These are phyloP conservation scores for Strigomonas galati DNA, from an alignment of 208 protist species.

Conservation along the genomic window DNA sequence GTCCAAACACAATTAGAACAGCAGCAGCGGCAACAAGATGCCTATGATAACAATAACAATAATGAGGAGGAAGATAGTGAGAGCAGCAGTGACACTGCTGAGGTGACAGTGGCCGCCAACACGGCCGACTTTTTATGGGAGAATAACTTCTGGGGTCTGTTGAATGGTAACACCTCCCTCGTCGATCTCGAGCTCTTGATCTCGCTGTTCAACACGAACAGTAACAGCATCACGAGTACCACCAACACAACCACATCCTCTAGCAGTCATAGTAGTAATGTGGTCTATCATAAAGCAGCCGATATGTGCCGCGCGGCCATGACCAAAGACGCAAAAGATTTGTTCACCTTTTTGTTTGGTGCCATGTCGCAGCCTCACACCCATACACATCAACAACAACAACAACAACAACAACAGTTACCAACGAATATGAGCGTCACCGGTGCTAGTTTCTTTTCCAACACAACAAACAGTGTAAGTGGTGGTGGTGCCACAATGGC, in stretches of 20 bases:
- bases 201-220: conserved; percentile 14
- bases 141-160: conserved; percentile 36
- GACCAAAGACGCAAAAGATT: not conserved
- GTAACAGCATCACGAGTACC: not conserved
- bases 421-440: not conserved
- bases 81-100: not conserved
- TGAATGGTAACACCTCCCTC: conserved; percentile 29
- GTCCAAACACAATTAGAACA: not conserved
- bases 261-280: not conserved
- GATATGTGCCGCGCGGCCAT: not conserved
- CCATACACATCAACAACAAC: too few relatives aligned
- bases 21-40: not conserved
- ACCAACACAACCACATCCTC: not conserved
- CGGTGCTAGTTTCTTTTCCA: not conserved
- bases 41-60: not conserved
- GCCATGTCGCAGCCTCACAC: too few relatives aligned
- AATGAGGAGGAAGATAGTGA: not conserved
- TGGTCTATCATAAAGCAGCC: not conserved
- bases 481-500: too few relatives aligned
- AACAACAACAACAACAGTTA: too few relatives aligned
- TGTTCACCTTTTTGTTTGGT: not conserved
- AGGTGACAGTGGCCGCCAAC: not conserved
- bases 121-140: conserved; percentile 24
- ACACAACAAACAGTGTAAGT: not conserved
- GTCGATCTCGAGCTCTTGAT: conserved; percentile 32